phyloP scores from a whole-genome alignment of 2,329 filamentous ascomycete genomes.

The Cordyceps pruinosa region DNA sequence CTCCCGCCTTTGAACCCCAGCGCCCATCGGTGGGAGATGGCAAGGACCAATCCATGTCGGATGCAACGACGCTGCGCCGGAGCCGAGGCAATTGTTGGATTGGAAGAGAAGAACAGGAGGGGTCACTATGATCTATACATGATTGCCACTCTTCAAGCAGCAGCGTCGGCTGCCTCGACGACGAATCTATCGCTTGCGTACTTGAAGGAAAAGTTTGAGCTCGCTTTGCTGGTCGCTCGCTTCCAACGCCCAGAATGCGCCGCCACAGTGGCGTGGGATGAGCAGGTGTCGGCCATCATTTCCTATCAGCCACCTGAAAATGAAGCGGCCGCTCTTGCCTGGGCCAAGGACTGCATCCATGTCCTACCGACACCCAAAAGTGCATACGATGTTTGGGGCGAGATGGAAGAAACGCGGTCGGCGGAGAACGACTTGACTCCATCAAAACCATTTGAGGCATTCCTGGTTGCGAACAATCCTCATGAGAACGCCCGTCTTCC shows the following conservation, averaged over 20 bases:
- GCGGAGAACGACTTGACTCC: not conserved
- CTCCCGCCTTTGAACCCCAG: not conserved
- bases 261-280: constrained; percentile 1
- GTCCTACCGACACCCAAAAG: not conserved
- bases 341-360: not conserved
- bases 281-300: not conserved
- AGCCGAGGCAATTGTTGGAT: not conserved
- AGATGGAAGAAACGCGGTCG: not conserved
- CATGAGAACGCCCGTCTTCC: not conserved
- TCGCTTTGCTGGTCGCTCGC: not conserved
- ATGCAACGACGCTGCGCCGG: not conserved
- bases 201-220: constrained; percentile 11
- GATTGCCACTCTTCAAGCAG: not conserved
- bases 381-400: not conserved
- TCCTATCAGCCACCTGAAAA: not conserved
- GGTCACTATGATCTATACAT: not conserved
- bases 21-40: not conserved
- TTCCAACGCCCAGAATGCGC: constrained; percentile 8
- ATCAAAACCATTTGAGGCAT: not conserved
- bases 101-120: not conserved
- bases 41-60: too few species aligned
- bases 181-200: not conserved
- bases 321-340: not conserved
- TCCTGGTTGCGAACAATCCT: not conserved
- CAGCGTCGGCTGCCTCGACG: not conserved